Percentiles rank a stretch among this genome's conserved stretches.
Evolutionary conservation across 371 early-diverging fungal species (phyloP).

Genomic region (Lichtheimia corymbifera): DNA sequence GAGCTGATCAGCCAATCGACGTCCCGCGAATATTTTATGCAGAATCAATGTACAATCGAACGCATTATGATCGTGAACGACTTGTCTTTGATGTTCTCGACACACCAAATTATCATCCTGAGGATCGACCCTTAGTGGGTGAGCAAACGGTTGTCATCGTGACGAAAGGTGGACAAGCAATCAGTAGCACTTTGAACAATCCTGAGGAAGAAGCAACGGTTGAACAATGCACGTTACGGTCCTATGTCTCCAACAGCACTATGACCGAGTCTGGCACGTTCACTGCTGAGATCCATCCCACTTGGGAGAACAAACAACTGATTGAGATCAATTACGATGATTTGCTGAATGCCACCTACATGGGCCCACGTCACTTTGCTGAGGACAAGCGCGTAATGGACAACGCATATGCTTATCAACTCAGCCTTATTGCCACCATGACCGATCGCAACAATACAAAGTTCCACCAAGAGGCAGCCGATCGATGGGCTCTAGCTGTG

Average conservation of each 20-base stretch:
- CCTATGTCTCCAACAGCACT: constrained; percentile 5
- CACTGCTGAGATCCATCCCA: background rate
- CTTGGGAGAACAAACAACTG: background rate
- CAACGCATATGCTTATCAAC: constrained; percentile 12
- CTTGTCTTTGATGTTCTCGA: constrained; percentile 4
- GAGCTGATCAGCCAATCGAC: background rate
- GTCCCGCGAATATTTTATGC: constrained; percentile 21
- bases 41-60: constrained; percentile 25
- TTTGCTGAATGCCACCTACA: background rate
- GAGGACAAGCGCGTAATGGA: background rate
- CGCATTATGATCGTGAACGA: constrained; percentile 18
- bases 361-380: too few species aligned
- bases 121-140: constrained; percentile 21
- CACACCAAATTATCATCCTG: constrained; percentile 9
- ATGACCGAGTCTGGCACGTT: background rate
- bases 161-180: background rate
- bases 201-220: background rate
- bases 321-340: constrained; percentile 13
- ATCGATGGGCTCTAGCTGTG: background rate
- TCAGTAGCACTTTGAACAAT: background rate
- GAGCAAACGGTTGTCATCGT: constrained; percentile 25
- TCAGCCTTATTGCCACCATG: background rate
- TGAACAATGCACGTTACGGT: constrained; percentile 12
- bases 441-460: background rate
- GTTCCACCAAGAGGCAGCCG: background rate